Conservation (phyloP, 768 basidiomycete species). For the Fomitopsis pulvina region DNA sequence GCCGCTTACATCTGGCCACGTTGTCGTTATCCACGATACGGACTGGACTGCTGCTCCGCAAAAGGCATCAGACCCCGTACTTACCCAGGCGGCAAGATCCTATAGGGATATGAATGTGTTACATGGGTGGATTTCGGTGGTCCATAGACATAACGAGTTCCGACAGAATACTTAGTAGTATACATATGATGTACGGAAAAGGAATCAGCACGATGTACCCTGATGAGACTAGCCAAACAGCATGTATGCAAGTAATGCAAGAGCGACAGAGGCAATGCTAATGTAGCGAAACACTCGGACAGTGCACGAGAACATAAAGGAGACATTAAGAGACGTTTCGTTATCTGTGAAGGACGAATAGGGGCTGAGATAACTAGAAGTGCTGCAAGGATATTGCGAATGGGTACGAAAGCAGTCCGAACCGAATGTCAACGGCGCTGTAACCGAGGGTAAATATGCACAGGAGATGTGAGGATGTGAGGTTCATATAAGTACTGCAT, state of each 20-base stretch:
- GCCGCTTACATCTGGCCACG: too few relatives aligned
- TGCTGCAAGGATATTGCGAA: constrained; percentile 11
- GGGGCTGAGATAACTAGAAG: constrained; percentile 2
- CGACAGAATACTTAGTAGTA: constrained; percentile 19
- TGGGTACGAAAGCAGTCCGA: constrained; percentile 9
- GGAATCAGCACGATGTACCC: constrained; percentile 22
- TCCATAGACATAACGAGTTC: background rate
- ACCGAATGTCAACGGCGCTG: constrained; percentile 13
- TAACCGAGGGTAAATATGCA: constrained; percentile 20
- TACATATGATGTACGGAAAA: constrained; percentile 19
- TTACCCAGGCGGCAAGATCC: too few relatives aligned
- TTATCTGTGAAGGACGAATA: background rate
- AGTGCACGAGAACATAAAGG: constrained; percentile 9
- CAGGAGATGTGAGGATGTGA: constrained; percentile 11
- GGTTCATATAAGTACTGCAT: constrained; percentile 1
- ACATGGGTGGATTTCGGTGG: too few relatives aligned
- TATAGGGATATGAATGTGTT: too few relatives aligned
- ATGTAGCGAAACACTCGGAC: constrained; percentile 21
- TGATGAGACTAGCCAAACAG: constrained; percentile 23
- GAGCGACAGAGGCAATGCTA: constrained; percentile 17
- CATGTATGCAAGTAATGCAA: constrained; percentile 27
- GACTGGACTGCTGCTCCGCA: too few relatives aligned
- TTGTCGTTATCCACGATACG: too few relatives aligned
- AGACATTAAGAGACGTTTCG: constrained; percentile 15
- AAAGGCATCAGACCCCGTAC: too few relatives aligned